Percentiles rank a stretch among this genome's conserved stretches.
Evolutionary conservation across 2,329 filamentous ascomycete species (phyloP).

Genomic region (Xylaria sp.): DNA sequence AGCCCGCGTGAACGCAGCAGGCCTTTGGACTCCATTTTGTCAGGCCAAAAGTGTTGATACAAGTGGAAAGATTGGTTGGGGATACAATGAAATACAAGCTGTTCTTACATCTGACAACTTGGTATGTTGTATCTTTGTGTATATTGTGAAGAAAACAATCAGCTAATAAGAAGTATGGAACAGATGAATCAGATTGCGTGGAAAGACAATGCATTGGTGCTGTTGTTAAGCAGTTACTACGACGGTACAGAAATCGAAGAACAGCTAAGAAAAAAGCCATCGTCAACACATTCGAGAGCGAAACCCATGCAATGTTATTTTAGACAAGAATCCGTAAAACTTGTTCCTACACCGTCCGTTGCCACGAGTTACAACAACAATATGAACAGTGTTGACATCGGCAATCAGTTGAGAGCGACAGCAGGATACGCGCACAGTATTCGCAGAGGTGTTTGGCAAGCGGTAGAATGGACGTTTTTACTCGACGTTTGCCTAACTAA

Average conservation of each 20-base stretch:
- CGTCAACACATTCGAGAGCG: neutral
- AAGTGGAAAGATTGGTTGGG: neutral
- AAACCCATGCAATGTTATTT: neutral
- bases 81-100: neutral
- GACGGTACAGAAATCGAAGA: neutral
- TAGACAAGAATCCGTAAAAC: neutral
- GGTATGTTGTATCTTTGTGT: neutral
- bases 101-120: neutral
- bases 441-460: too few relatives aligned
- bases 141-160: too few relatives aligned
- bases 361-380: neutral
- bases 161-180: too few relatives aligned
- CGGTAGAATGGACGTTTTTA: too few relatives aligned
- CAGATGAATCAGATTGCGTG: neutral
- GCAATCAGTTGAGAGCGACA: neutral
- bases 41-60: too few relatives aligned
- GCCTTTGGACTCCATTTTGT: neutral
- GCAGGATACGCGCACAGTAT: neutral
- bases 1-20: neutral
- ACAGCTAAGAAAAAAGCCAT: neutral
- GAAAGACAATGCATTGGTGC: neutral
- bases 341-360: neutral
- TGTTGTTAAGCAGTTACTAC: neutral
- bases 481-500: too few relatives aligned
- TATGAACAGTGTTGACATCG: neutral